Conservation (phyloP, 495 filamentous ascomycete genomes). For the Aspergillus affinis region DNA sequence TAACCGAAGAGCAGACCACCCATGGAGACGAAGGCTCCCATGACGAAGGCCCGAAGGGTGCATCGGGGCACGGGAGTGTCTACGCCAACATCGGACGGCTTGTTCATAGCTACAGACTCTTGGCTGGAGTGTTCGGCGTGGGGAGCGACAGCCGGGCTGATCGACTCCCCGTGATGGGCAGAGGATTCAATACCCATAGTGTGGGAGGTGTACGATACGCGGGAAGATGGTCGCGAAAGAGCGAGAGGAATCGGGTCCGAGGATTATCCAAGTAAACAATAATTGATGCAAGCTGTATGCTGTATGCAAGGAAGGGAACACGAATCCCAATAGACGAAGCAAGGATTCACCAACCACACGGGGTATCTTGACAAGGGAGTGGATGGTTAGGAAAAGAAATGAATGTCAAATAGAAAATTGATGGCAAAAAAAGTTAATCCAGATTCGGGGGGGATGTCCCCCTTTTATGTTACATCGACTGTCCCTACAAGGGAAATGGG, state of each 20-base stretch:
- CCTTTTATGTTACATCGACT: slow-evolving; percentile 12
- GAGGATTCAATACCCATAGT: slow-evolving; percentile 38
- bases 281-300: background rate
- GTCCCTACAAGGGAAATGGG: slow-evolving; percentile 1
- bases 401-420: slow-evolving; percentile 1
- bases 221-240: background rate
- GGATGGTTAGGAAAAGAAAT: background rate
- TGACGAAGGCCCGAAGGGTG: slow-evolving; percentile 46
- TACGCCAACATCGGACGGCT: slow-evolving; percentile 28
- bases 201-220: background rate
- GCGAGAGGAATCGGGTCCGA: background rate
- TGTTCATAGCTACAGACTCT: slow-evolving; percentile 22
- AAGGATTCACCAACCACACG: background rate
- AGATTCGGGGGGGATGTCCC: slow-evolving; percentile 3
- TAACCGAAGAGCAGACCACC: slow-evolving; percentile 65
- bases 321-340: background rate
- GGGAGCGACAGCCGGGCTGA: slow-evolving; percentile 33
- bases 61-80: slow-evolving; percentile 44
- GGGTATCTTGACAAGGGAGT: background rate
- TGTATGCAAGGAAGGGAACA: background rate
- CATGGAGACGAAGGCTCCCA: slow-evolving; percentile 61
- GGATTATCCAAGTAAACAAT: background rate
- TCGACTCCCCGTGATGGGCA: slow-evolving; percentile 39
- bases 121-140: slow-evolving; percentile 27
- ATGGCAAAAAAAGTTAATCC: background rate